Percentiles rank a stretch among this genome's conserved stretches.
These are phyloP conservation scores for Claviceps digitariae DNA, from an alignment of 2,329 filamentous ascomycete genomes.

Conservation along the genomic window DNA sequence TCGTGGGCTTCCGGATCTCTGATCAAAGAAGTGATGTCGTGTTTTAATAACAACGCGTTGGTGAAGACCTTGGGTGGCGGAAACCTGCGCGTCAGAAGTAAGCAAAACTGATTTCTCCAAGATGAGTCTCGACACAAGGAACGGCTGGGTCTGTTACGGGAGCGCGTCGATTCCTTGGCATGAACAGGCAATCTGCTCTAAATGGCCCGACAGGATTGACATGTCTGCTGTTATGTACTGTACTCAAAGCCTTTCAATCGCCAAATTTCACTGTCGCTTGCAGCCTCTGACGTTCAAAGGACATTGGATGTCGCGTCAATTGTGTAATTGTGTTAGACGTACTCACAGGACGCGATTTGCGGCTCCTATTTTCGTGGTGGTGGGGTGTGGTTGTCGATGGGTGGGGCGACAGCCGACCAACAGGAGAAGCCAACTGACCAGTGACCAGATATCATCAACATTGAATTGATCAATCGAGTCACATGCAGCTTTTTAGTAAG, in stretches of 20 bases:
- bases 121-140: background rate
- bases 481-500: no score
- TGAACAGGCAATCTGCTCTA: slow-evolving; percentile 66
- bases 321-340: no score
- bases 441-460: no score
- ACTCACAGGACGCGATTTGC: background rate
- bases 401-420: background rate
- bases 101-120: background rate
- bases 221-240: slow-evolving; percentile 26
- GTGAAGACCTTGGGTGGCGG: slow-evolving; percentile 89
- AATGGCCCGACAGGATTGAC: slow-evolving; percentile 55
- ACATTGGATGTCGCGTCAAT: no score
- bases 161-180: slow-evolving; percentile 63
- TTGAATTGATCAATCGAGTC: no score
- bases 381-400: background rate
- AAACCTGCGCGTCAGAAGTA: slow-evolving; percentile 44
- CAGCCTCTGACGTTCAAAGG: background rate
- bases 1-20: slow-evolving; percentile 93
- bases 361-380: background rate
- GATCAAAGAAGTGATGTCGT: slow-evolving; percentile 89
- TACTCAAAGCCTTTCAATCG: background rate
- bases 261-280: background rate
- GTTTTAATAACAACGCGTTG: slow-evolving; percentile 73
- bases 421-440: background rate
- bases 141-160: slow-evolving; percentile 34